A percentile compares a stretch with the other conserved stretches of the same genome.
Evolutionary conservation across 108 stramenopile genomes (phyloP).

Genomic region (Stephanodiscus minutulus): DNA sequence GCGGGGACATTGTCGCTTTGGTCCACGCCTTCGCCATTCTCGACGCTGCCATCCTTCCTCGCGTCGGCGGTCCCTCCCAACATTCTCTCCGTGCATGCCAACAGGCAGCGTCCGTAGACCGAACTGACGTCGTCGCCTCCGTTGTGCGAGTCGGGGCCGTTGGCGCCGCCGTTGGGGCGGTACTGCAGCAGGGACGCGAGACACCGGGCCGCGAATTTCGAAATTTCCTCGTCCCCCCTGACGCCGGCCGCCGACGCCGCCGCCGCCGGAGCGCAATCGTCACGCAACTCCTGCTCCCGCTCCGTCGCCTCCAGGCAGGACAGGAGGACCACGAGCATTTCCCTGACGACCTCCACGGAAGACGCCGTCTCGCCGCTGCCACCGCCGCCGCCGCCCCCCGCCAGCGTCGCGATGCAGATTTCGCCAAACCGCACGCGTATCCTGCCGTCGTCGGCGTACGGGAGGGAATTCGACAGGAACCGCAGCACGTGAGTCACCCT

Average conservation of each 20-base stretch:
- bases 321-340: conserved; percentile 50
- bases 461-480: conserved; percentile 40
- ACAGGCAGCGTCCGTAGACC: conserved; percentile 55
- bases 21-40: conserved; percentile 7
- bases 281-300: background rate
- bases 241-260: background rate
- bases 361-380: no score
- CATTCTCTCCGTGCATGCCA: conserved; percentile 55
- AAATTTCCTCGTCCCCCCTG: conserved; percentile 22
- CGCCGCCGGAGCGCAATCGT: background rate
- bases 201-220: conserved; percentile 59
- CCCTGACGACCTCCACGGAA: conserved; percentile 47
- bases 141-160: conserved; percentile 28
- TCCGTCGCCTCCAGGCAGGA: conserved; percentile 45
- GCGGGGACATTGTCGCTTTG: conserved; percentile 8
- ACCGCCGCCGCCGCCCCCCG: conserved; percentile 21
- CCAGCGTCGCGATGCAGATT: conserved; percentile 47
- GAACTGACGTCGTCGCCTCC: conserved; percentile 35
- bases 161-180: conserved; percentile 47
- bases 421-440: conserved; percentile 57
- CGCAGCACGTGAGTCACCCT: conserved; percentile 33
- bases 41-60: no score
- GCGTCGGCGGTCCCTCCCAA: conserved; percentile 13
- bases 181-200: conserved; percentile 64
- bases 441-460: conserved; percentile 48